Base-by-base conservation (phyloP, 192 early-diverging fungal genomes). In the Coemansia aciculifera region DNA sequence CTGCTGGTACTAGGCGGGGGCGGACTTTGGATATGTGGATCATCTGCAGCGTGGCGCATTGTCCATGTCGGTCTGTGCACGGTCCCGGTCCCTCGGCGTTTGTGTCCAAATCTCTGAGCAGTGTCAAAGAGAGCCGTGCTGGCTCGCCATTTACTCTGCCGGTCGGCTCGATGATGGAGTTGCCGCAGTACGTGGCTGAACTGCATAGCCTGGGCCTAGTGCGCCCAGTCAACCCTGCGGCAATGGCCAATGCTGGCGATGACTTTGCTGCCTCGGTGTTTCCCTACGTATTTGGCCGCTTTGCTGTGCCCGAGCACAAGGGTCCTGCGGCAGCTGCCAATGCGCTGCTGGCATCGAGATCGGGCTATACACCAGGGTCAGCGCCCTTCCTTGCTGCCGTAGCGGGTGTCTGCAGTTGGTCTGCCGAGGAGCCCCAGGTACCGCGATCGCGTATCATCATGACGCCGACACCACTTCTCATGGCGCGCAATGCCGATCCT, bases 211-310 rank as follows among this genome's bases (percentile, higher is more conserved):
- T 82, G 39, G 74, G 79, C 5, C 68, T 82, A 13, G 72, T 82
- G 65, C 67, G 74, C 3, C 54, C 74, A 3, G 79, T 81, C 12
- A 71, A 81, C 32, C 70, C 73, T 0, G 65, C 71, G 3, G 64
- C 74, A 10, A 68, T 67, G 5, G 71, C 68, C 10, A 49, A 59
- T 61, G 32, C 64, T 0, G 74, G 67, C 43, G 74, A 67, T 23
- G 74, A 81, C 38, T 71, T 74, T 3, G 27, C 79, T 3, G 67
- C 74, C 2, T 69, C 71, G 0, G 74, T 81, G 32, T 62, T 81
- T 31, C 79, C 79, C 4, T 51, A 77, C 24, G 70, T 81, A n/a
- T 81, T 81, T 62, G 79, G 79, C 7, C 69, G 79, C 27, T 71
- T 81, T 52, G 73, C 79, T 0, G 62, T 71, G 64, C 79, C 79